Conservation (phyloP, 106 monocot genomes). For the Chionographis japonica region DNA sequence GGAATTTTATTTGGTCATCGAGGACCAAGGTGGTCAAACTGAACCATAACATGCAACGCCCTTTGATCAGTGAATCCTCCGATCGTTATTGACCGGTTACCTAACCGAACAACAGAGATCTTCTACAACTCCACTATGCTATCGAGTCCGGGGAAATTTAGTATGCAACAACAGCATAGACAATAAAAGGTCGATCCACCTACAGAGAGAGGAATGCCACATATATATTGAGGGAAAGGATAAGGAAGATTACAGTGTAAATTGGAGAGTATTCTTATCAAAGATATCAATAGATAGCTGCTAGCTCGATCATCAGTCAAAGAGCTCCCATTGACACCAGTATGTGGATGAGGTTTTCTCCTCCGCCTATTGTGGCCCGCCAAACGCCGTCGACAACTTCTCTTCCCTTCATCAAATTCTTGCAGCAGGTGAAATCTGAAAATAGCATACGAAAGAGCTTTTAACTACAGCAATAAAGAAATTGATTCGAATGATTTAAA, state of each 20-base stretch:
- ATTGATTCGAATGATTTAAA: too few species aligned
- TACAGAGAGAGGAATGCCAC: neutral
- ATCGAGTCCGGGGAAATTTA: too few species aligned
- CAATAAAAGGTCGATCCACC: too few species aligned
- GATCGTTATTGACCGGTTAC: too few species aligned
- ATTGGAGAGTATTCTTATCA: constrained; percentile 34
- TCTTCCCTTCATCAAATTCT: constrained; percentile 62
- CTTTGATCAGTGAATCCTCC: too few species aligned
- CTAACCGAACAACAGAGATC: too few species aligned
- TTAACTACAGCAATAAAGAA: neutral
- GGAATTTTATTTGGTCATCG: too few species aligned
- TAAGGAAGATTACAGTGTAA: constrained; percentile 29
- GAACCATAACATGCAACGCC: too few species aligned
- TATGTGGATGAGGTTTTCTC: constrained; percentile 45
- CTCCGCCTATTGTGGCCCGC: constrained; percentile 55
- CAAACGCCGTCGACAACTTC: constrained; percentile 56
- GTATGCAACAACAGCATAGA: neutral
- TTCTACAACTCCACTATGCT: too few species aligned
- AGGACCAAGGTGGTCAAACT: too few species aligned
- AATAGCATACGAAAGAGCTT: neutral
- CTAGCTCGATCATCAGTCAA: constrained; percentile 26
- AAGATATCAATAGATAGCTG: constrained; percentile 33
- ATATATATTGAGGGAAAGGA: constrained; percentile 2
- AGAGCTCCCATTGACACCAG: constrained; percentile 11
- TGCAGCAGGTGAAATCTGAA: constrained; percentile 53